These are phyloP conservation scores for Musa balbisiana DNA, from an alignment of 202 grass and related monocot genomes.

Conservation along the genomic window DNA sequence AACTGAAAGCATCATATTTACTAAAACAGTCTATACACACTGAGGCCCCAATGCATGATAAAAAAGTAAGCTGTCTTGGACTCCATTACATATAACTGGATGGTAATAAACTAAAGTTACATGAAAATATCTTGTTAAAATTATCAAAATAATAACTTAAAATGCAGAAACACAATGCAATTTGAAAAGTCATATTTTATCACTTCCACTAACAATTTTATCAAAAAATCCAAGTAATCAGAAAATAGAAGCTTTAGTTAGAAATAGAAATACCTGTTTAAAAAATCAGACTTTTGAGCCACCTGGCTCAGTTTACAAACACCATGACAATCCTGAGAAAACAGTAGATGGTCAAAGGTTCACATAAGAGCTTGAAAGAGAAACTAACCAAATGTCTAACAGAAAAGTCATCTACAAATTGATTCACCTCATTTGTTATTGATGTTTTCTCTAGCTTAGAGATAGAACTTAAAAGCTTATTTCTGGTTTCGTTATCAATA, in stretches of 20 bases:
- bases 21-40: too few species aligned
- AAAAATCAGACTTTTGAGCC: constrained; percentile 75
- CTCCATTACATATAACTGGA: too few species aligned
- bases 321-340: constrained; percentile 64
- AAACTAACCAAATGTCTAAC: background rate
- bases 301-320: constrained; percentile 60
- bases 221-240: background rate
- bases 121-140: too few species aligned
- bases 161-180: too few species aligned
- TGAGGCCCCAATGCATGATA: too few species aligned
- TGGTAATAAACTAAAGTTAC: too few species aligned
- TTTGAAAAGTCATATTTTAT: too few species aligned
- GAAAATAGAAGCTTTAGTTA: background rate
- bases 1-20: too few species aligned
- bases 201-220: background rate
- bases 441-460: constrained; percentile 49
- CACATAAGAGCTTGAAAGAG: background rate
- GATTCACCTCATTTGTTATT: constrained; percentile 50
- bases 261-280: constrained; percentile 58
- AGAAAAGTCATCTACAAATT: constrained; percentile 3
- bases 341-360: background rate
- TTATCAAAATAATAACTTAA: too few species aligned
- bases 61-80: too few species aligned
- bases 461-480: constrained; percentile 53
- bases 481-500: constrained; percentile 40